Base-by-base conservation (phyloP, 345 rosid species). In the Aegle marmelos region DNA sequence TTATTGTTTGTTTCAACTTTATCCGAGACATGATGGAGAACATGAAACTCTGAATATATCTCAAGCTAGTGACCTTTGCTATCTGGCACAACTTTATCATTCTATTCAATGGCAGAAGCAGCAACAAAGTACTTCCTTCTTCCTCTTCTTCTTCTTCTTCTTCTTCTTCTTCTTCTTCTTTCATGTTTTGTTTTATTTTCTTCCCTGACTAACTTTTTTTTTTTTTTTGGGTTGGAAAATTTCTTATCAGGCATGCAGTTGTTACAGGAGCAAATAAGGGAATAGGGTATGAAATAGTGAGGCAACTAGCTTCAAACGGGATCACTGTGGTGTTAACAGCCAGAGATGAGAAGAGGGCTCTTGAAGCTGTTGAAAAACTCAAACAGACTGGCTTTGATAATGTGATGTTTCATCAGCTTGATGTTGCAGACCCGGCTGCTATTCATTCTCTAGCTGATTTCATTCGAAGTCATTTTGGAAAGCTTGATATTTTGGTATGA, bases 221-320 rank as follows among this genome's bases (percentile, higher is more conserved):
- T 79, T 3, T 67, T 78, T 22, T 76, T 78, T 24, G 41, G 64
- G 17, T 70, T 30, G 30, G 30, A 60, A 7, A 4, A 2, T 62
- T 19, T 53, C 6, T 53, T 17, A 53, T 67, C 83, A 87, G 88
- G 68, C 76, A 80, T 79, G 90, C 90, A 58, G 80, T 88, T 19
- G 90, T 88, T 9, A 86, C 87, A 22, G 90, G 89, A 28, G 85
- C 88, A 36, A 88, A 88, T 83, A 86, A 78, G 83, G 89, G 89
- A 59, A 86, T 88, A 4, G 91, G 89, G 34, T 81, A 83, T 70
- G 89, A 82, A 75, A 83, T 84, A 21, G 79, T 80, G 45, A 82
- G 78, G 80, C 87, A 81, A 62, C 80, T 84, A 39, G 88, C 82
- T 27, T 77, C 78, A 0, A 65, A 66, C 6, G 89, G 86, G 24